phyloP scores from a whole-genome alignment of 139 green algal genomes.

The Micractinium sp. region DNA sequence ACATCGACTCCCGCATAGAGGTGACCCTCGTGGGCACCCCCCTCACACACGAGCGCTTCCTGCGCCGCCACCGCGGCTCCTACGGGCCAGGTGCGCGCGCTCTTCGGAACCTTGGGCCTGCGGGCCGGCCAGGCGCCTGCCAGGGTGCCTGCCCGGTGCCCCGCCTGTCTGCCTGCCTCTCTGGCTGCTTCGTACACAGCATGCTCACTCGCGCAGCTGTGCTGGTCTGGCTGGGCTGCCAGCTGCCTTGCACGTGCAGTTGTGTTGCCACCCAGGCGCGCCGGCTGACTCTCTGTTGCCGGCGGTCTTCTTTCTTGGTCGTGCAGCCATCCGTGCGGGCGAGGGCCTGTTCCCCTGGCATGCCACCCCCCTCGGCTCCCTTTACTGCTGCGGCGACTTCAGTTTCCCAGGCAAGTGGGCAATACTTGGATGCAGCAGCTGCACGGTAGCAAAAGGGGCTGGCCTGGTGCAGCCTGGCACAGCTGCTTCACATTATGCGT shows the following conservation, averaged over 20 bases:
- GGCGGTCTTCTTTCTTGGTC: too few relatives aligned
- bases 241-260: too few relatives aligned
- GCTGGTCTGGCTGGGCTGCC: not conserved
- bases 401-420: conserved; percentile 70
- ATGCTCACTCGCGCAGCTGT: not conserved
- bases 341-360: conserved; percentile 76
- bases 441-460: not conserved
- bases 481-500: too few relatives aligned
- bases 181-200: not conserved
- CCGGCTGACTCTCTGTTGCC: too few relatives aligned
- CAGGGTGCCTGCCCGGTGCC: too few relatives aligned
- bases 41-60: conserved; percentile 91
- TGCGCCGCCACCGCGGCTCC: conserved; percentile 80
- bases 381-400: conserved; percentile 82
- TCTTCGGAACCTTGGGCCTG: not conserved
- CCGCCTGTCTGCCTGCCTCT: too few relatives aligned
- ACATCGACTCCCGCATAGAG: conserved; percentile 79
- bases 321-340: conserved; percentile 36
- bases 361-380: conserved; percentile 73
- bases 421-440: not conserved
- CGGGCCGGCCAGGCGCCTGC: too few relatives aligned
- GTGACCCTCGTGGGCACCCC: conserved; percentile 88
- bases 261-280: too few relatives aligned
- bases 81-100: conserved; percentile 79
- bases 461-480: not conserved